Evolutionary conservation across 805 yeast genomes (phyloP).

Genomic region (Candida maris): DNA sequence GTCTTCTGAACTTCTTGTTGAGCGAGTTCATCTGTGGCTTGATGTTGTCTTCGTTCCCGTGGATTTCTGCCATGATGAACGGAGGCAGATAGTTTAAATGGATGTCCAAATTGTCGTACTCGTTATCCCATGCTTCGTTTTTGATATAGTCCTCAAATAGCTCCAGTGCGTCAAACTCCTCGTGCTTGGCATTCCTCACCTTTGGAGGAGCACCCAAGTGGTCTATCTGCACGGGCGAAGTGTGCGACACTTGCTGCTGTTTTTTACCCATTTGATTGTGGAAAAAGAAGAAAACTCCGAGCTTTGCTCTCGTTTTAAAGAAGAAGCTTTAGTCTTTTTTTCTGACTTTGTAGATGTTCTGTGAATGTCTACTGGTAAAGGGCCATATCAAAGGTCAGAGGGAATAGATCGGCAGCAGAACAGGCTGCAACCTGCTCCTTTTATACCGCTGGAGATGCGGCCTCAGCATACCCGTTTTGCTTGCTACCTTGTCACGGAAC

Average conservation of each 20-base stretch:
- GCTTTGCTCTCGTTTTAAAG: no score
- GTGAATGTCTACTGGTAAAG: no score
- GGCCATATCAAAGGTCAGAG: no score
- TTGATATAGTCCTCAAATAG: conserved; percentile 61
- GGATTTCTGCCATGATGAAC: conserved; percentile 62
- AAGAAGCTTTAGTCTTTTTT: no score
- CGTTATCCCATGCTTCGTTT: conserved; percentile 76
- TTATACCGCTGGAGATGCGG: no score
- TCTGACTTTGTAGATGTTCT: no score
- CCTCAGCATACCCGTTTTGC: no score
- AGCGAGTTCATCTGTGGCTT: conserved; percentile 70
- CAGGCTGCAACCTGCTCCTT: no score
- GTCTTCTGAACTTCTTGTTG: conserved; percentile 67
- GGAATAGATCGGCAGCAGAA: no score
- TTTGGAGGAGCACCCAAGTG: conserved; percentile 28
- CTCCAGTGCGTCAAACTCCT: conserved; percentile 56
- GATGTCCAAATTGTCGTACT: conserved; percentile 65
- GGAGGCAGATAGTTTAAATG: conserved; percentile 70
- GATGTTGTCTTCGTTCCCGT: conserved; percentile 65
- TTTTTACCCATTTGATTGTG: conserved; percentile 27
- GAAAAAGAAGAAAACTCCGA: no score
- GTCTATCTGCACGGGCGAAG: conserved; percentile 30
- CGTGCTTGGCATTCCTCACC: conserved; percentile 28
- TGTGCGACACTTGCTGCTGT: conserved; percentile 14
- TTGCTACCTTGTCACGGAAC: no score